phyloP scores from a whole-genome alignment of 148 eudicot genomes.

The Amaranthus cruentus region DNA sequence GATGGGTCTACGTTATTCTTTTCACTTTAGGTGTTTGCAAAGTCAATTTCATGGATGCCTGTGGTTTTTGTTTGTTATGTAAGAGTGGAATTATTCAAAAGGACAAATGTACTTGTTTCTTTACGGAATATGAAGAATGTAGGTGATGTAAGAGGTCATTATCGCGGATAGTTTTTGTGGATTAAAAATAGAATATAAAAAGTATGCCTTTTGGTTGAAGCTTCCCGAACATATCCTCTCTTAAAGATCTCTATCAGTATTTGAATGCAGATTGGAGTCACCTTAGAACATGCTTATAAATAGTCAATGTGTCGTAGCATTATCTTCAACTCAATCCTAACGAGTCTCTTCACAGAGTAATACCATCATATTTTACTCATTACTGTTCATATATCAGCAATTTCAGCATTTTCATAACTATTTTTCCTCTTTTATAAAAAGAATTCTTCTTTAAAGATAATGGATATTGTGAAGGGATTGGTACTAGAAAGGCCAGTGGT shows the following conservation, averaged over 20 bases:
- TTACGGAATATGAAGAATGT: conserved; percentile 14
- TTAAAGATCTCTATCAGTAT: background rate
- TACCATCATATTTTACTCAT: too few relatives aligned
- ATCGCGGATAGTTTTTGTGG: background rate
- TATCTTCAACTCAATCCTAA: background rate
- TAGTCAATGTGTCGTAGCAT: conserved; percentile 9
- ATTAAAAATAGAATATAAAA: background rate
- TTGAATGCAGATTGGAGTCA: background rate
- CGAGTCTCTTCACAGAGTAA: too few relatives aligned
- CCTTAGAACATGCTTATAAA: conserved; percentile 21
- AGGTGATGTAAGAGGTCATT: conserved; percentile 21
- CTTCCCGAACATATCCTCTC: conserved; percentile 17
- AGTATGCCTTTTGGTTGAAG: background rate
- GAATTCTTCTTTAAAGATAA: background rate
- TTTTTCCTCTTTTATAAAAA: too few relatives aligned
- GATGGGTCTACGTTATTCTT: background rate
- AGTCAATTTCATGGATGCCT: conserved; percentile 7
- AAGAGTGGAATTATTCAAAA: background rate
- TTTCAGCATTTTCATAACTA: too few relatives aligned
- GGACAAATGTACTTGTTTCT: conserved; percentile 17
- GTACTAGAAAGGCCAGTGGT: conserved; percentile 18
- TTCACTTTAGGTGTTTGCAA: conserved; percentile 1
- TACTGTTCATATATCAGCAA: too few relatives aligned
- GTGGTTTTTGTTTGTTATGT: conserved; percentile 1
- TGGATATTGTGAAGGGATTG: conserved; percentile 15